Percentiles rank a stretch among this genome's conserved stretches.
phyloP scores from a whole-genome alignment of 202 grass and related monocot genomes.

The Panicum virgatum region DNA sequence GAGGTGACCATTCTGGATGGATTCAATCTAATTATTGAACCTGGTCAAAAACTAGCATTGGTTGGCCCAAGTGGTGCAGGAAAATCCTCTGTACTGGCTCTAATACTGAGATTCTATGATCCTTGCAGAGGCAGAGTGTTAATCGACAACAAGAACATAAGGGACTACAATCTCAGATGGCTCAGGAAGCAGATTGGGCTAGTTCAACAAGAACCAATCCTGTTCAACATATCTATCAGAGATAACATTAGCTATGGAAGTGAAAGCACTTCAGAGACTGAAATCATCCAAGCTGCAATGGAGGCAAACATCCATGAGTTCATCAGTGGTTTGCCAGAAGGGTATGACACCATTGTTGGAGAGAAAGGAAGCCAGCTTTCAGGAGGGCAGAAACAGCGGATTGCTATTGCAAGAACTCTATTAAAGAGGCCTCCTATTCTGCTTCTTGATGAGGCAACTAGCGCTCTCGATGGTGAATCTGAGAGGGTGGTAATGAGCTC shows the following conservation, averaged over 20 bases:
- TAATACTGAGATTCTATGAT: constrained; percentile 65
- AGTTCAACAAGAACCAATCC: constrained; percentile 71
- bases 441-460: constrained; percentile 71
- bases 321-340: constrained; percentile 53
- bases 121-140: constrained; percentile 44
- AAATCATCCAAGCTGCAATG: constrained; percentile 54
- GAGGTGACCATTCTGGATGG: constrained; percentile 48
- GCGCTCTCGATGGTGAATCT: constrained; percentile 58
- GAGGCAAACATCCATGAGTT: constrained; percentile 66
- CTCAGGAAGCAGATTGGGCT: constrained; percentile 63
- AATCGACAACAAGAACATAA: constrained; percentile 48
- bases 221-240: constrained; percentile 62
- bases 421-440: constrained; percentile 55
- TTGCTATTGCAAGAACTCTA: constrained; percentile 60
- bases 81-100: constrained; percentile 58
- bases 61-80: constrained; percentile 68
- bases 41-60: constrained; percentile 50
- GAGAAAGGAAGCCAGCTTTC: constrained; percentile 69
- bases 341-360: constrained; percentile 59
- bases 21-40: constrained; percentile 50
- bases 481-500: constrained; percentile 54
- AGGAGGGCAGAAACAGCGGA: constrained; percentile 65
- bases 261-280: constrained; percentile 48
- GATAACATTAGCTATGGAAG: constrained; percentile 69
- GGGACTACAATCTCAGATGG: constrained; percentile 57